Evolutionary conservation across 1,284 basidiomycete genomes (phyloP).

Genomic region (Melampsora occidentalis): DNA sequence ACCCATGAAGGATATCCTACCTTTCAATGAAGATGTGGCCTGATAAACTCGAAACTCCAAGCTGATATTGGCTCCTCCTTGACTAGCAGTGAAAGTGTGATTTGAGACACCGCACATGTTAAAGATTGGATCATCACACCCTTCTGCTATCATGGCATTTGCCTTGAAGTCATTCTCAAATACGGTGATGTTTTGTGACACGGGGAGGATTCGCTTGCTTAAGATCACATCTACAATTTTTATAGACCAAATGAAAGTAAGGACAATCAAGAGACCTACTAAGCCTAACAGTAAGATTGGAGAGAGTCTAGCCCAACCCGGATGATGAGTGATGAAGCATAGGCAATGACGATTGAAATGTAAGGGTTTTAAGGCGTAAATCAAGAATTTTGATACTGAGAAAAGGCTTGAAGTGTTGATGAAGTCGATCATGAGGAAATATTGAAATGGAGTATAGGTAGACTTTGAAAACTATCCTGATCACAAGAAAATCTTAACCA

Average conservation of each 20-base stretch:
- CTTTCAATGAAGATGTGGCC: background rate
- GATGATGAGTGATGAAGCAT: too few species aligned
- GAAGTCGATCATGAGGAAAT: background rate
- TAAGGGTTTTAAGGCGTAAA: background rate
- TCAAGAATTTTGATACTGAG: background rate
- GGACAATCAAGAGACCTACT: background rate
- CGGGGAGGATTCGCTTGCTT: background rate
- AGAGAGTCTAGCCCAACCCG: background rate
- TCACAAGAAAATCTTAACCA: background rate
- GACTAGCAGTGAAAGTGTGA: background rate
- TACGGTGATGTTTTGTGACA: background rate
- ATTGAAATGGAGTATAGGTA: slow-evolving; percentile 8
- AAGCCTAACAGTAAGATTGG: background rate
- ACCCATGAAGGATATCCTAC: background rate
- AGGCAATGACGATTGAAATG: background rate
- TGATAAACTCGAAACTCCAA: background rate
- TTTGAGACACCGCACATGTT: background rate
- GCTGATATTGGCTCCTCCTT: slow-evolving; percentile 6
- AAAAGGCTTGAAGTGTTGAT: background rate
- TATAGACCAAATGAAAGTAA: background rate
- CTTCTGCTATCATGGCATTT: background rate
- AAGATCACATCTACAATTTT: background rate
- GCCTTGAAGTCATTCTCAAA: background rate
- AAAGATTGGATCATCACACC: background rate
- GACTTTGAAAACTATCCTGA: background rate